Evolutionary conservation across 768 basidiomycete species (phyloP).

Genomic region (Suillus subalutaceus): DNA sequence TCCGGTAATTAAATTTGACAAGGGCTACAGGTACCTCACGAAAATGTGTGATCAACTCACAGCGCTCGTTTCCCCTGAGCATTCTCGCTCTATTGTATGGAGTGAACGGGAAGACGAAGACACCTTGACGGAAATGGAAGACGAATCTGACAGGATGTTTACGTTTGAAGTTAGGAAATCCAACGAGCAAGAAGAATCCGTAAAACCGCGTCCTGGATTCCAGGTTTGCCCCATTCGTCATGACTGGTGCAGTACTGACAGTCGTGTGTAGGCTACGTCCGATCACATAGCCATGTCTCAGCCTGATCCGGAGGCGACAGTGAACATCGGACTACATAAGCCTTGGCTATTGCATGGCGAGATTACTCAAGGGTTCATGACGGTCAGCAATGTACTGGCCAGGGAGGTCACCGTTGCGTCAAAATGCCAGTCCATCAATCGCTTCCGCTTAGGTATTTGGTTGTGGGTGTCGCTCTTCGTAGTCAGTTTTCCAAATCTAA

Average conservation of each 20-base stretch:
- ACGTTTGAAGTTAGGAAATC: constrained; percentile 57
- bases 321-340: constrained; percentile 11
- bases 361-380: constrained; percentile 43
- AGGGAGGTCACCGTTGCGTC: neutral
- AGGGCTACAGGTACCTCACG: constrained; percentile 51
- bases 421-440: neutral
- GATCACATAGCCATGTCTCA: constrained; percentile 16
- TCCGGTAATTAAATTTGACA: neutral
- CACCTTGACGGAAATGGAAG: constrained; percentile 29
- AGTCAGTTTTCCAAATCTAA: neutral
- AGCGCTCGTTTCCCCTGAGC: constrained; percentile 51
- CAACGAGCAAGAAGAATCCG: constrained; percentile 56
- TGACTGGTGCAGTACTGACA: neutral
- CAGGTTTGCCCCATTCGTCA: constrained; percentile 32
- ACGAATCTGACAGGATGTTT: constrained; percentile 50
- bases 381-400: constrained; percentile 25
- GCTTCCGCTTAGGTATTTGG: constrained; percentile 19
- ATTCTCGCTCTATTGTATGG: constrained; percentile 50
- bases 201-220: constrained; percentile 46
- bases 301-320: constrained; percentile 12
- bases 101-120: constrained; percentile 33
- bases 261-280: constrained; percentile 15
- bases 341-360: constrained; percentile 43
- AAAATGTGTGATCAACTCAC: constrained; percentile 60
- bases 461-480: constrained; percentile 23